Conservation (phyloP, 805 yeast species). For the Yamadazyma scolyti region DNA sequence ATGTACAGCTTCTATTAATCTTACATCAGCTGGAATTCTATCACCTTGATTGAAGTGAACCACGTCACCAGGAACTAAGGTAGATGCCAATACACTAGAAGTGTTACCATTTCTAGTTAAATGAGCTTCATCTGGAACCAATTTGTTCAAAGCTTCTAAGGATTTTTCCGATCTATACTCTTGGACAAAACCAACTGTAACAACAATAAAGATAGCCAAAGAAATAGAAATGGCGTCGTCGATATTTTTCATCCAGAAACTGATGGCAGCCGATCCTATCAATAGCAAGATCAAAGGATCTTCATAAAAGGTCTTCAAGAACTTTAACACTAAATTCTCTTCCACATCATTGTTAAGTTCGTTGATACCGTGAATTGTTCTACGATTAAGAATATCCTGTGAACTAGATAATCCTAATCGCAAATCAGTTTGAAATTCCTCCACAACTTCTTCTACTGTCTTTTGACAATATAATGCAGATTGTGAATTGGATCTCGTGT, state of each 20-base stretch:
- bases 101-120: slow-evolving; percentile 77
- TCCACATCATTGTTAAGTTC: slow-evolving; percentile 76
- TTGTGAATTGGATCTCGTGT: slow-evolving; percentile 38
- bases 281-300: slow-evolving; percentile 87
- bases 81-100: slow-evolving; percentile 79
- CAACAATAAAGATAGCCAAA: slow-evolving; percentile 87
- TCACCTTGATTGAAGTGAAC: slow-evolving; percentile 91
- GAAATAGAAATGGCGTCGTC: slow-evolving; percentile 96
- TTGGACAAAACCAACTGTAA: slow-evolving; percentile 95
- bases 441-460: slow-evolving; percentile 62
- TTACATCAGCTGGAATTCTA: slow-evolving; percentile 91
- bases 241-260: slow-evolving; percentile 90
- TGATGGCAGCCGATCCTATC: slow-evolving; percentile 84
- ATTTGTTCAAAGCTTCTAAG: slow-evolving; percentile 82
- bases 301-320: slow-evolving; percentile 75
- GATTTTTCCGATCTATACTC: slow-evolving; percentile 96
- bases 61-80: slow-evolving; percentile 93
- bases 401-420: slow-evolving; percentile 58
- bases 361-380: slow-evolving; percentile 75
- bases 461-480: slow-evolving; percentile 62
- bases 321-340: slow-evolving; percentile 68
- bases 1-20: slow-evolving; percentile 75
- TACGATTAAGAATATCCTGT: slow-evolving; percentile 70
- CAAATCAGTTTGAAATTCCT: slow-evolving; percentile 59
- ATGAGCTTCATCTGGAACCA: slow-evolving; percentile 97